Evolutionary conservation across 169 alveolate species (phyloP), one percentile per base, ranked within the genome.

Genomic region (Plasmodium fragile): DNA sequence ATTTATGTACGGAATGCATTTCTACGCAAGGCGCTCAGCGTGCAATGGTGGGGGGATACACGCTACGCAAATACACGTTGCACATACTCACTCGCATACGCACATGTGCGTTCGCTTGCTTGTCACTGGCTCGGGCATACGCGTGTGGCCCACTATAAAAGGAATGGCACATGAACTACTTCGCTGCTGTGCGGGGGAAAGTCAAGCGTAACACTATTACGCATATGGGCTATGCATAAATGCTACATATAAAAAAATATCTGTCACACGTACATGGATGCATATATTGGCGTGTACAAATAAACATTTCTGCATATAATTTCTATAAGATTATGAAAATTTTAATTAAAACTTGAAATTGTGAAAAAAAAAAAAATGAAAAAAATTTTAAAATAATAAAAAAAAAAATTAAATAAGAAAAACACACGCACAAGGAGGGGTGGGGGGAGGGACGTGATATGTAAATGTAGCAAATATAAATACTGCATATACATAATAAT

Each of bases 331-430:
- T 81, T 84, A 41, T 73, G 82, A 75, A 84, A 73, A 52, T 28
- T 84, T 73, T 84, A 84, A 84, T 84, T 84, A 84, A 52, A 73
- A 83, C 52, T 45, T 83, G 32, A 75, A 73, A 25, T 53, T 84
- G 65, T 45, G 55, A 84, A 73, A n/a, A 18, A 52, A 72, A 84
- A 49, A 83, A 28, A 83, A 18, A 52, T 36, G 72, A 30, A 83
- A 13, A 83, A 43, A 71, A 34, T 73, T 45, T 11, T 11, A 45
- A 45, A 45, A 25, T 73, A 84, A 83, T 49, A 65, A 65, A 65
- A 65, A 73, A 84, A 73, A 70, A 84, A 65, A 52, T 49, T 30
- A 75, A 75, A 73, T 72, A 52, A 73, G 80, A 49, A 84, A 34
- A 84, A 34, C 32, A 82, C 34, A 30, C 55, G 30, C 45, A 82